Base-by-base conservation (phyloP, 2,329 filamentous ascomycete genomes). In the Aureobasidium leucospermi region DNA sequence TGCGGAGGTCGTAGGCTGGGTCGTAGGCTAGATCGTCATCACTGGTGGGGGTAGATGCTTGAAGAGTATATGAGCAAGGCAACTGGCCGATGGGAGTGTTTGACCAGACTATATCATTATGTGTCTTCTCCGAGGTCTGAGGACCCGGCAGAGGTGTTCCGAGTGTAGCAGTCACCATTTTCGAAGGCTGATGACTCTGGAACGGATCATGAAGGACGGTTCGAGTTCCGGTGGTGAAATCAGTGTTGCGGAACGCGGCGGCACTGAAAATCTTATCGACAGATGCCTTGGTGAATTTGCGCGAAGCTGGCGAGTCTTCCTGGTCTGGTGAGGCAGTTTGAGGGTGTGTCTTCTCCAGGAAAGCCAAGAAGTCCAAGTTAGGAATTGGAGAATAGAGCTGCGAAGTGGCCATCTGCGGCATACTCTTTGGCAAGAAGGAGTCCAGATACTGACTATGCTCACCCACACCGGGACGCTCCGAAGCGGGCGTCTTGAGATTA, bases 121-220 rank as follows among this genome's bases (percentile, higher is more conserved):
- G 29, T 39, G 45, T 56, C 16, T 28, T 34, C 9, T 28, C 39
- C n/a, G 49, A 52, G 7, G 29, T 31, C 29, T 55, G 39, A 9
- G 8, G 16, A 7, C 4, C 8, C 8, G 19, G n/a, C n/a, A 45
- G 7, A 45, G 45, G 28, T 8, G 28, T 16, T 9, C 9, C 32
- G 7, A 16, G 8, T 10, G 45, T 5, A 16, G 45, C 13, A n/a
- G 23, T 3, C 45, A 13, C 11, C 4, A 51, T 11, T 8, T 19
- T 36, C 7, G 42, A 7, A n/a, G 55, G 23, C 41, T 61, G 41
- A 23, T 23, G 23, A 11, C 29, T 63, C 31, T 62, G 66, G 19
- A 71, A 66, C 4, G 70, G 68, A 52, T 73, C 68, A 46, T 69
- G 65, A 16, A 69, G 64, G 16, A 72, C 70, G 15, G 65, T 67